Conservation (phyloP, 1,284 basidiomycete species). For the Ceratobasidium theobromae region DNA sequence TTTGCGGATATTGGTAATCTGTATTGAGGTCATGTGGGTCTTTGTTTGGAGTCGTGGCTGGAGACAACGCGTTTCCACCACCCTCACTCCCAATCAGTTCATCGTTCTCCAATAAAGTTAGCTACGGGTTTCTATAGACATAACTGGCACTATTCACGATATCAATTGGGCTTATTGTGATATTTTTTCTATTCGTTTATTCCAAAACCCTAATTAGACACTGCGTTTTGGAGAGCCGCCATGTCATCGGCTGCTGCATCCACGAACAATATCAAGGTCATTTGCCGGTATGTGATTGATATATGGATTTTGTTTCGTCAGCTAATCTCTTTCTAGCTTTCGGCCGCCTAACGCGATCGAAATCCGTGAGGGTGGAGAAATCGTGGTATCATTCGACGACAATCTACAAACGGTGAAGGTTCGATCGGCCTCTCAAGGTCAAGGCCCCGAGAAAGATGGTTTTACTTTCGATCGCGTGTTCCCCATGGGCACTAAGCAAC, state of each 20-base stretch:
- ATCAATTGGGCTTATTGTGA: not conserved
- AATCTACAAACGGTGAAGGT: slow-evolving; percentile 80
- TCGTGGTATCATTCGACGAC: slow-evolving; percentile 88
- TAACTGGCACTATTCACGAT: not conserved
- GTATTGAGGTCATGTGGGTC: slow-evolving; percentile 22
- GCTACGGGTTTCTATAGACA: not conserved
- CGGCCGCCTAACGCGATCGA: slow-evolving; percentile 95
- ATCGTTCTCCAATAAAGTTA: not conserved
- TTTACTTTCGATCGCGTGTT: slow-evolving; percentile 99
- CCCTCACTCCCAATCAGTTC: slow-evolving; percentile 22
- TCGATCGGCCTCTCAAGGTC: slow-evolving; percentile 63
- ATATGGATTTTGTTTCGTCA: slow-evolving; percentile 35
- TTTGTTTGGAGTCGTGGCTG: slow-evolving; percentile 28
- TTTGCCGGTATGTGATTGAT: slow-evolving; percentile 73
- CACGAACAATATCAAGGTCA: slow-evolving; percentile 86
- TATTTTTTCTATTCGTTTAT: not conserved
- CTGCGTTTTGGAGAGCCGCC: not conserved
- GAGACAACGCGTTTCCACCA: slow-evolving; percentile 32
- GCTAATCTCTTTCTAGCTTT: slow-evolving; percentile 61
- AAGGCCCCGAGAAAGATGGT: slow-evolving; percentile 84
- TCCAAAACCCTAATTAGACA: slow-evolving; percentile 25
- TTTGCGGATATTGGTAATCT: slow-evolving; percentile 22
- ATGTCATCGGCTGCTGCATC: slow-evolving; percentile 32
- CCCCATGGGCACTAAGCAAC: slow-evolving; percentile 87
- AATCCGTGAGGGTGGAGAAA: slow-evolving; percentile 84